Conservation (phyloP, 1,284 basidiomycete genomes). For the Boletus semigastroideus region DNA sequence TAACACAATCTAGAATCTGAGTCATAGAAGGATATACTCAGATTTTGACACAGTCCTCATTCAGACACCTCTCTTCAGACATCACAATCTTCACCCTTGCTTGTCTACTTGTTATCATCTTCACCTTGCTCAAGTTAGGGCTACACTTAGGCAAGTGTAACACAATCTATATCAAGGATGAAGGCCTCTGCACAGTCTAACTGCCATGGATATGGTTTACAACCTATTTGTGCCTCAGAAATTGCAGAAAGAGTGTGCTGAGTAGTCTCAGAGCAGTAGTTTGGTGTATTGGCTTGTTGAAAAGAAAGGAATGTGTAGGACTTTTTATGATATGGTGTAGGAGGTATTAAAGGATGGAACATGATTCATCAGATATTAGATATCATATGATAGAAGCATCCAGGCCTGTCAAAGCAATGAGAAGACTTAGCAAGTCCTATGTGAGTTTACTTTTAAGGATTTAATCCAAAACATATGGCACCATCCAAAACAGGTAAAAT, state of each 20-base stretch:
- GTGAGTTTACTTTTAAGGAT: neutral
- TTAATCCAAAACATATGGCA: neutral
- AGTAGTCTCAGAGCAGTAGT: neutral
- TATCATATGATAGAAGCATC: neutral
- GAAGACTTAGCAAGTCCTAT: neutral
- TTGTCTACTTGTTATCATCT: no score
- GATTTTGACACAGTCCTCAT: no score
- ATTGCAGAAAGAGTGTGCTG: neutral
- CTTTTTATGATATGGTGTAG: neutral
- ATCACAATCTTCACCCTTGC: no score
- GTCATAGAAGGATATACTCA: no score
- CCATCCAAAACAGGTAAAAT: neutral
- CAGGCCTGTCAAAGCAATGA: neutral
- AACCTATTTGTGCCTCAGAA: neutral
- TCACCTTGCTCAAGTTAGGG: no score
- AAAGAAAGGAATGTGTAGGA: neutral
- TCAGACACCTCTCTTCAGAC: no score
- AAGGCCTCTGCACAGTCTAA: constrained; percentile 2
- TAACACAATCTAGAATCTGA: no score
- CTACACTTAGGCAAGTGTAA: constrained; percentile 1
- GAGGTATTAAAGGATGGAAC: neutral
- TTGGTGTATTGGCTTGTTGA: neutral
- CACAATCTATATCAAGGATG: neutral
- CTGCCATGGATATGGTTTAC: constrained; percentile 2
- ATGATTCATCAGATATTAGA: neutral